Percentiles rank a stretch among this genome's conserved stretches.
These are phyloP conservation scores for Lentithecium fluviatile DNA, from an alignment of 495 filamentous ascomycete genomes.

Conservation along the genomic window DNA sequence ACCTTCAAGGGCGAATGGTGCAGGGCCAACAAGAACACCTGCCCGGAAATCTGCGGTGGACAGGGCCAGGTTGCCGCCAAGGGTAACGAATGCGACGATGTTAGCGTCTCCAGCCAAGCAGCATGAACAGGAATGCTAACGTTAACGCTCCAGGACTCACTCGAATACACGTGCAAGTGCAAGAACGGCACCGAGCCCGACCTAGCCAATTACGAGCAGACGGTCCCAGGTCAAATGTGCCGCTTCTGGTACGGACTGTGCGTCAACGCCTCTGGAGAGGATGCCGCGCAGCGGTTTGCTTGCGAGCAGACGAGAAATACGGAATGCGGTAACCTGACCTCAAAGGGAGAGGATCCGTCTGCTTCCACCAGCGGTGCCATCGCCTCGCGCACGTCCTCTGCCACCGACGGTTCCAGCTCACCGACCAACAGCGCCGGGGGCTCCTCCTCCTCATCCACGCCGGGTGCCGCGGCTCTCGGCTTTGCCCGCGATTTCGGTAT, in stretches of 20 bases:
- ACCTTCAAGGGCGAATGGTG: conserved; percentile 37
- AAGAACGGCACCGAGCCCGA: conserved; percentile 53
- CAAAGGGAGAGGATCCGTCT: conserved; percentile 24
- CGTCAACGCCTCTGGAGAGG: conserved; percentile 48
- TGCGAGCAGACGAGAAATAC: conserved; percentile 44
- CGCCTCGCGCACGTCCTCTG: neutral
- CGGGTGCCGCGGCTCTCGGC: conserved; percentile 42
- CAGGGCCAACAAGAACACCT: conserved; percentile 39
- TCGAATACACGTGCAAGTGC: conserved; percentile 58
- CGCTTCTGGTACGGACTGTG: conserved; percentile 52
- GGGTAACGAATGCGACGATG: conserved; percentile 42
- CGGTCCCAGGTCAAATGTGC: conserved; percentile 61
- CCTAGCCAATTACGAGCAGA: conserved; percentile 52
- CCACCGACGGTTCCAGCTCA: conserved; percentile 2
- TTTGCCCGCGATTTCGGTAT: conserved; percentile 53
- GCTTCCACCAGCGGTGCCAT: neutral
- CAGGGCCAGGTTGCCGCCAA: conserved; percentile 12
- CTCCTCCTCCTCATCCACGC: conserved; percentile 23
- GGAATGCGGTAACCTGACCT: conserved; percentile 54
- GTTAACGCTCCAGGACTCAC: conserved; percentile 43
- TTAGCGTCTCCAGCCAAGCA: conserved; percentile 23
- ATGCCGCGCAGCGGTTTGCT: conserved; percentile 47
- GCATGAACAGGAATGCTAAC: neutral
- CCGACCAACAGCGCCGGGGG: conserved; percentile 3
- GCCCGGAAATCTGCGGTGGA: conserved; percentile 44